phyloP scores from a whole-genome alignment of 768 basidiomycete genomes.

The Psilocybe sp. region DNA sequence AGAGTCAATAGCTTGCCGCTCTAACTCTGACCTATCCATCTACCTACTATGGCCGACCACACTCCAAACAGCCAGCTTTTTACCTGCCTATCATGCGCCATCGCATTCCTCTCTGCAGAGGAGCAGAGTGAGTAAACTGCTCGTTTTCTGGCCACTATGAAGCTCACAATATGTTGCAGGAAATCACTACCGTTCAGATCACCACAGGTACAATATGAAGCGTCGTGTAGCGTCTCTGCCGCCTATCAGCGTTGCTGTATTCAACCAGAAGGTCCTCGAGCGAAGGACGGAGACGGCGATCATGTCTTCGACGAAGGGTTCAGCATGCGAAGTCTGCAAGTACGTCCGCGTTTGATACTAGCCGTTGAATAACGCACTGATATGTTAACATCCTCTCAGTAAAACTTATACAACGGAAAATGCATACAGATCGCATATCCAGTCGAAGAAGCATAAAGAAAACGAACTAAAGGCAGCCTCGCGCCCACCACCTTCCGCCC shows the following conservation, averaged over 20 bases:
- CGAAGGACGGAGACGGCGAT: constrained; percentile 73
- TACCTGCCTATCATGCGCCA: constrained; percentile 88
- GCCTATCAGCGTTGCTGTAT: constrained; percentile 72
- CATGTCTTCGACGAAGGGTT: constrained; percentile 54
- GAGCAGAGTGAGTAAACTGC: constrained; percentile 67
- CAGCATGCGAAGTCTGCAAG: constrained; percentile 81
- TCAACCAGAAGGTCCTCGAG: constrained; percentile 88
- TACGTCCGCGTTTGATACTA: constrained; percentile 42
- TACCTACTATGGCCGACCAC: constrained; percentile 28
- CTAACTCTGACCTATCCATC: neutral
- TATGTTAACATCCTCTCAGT: constrained; percentile 35
- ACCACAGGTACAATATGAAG: constrained; percentile 98
- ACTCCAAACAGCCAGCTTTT: constrained; percentile 43
- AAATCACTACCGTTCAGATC: constrained; percentile 87
- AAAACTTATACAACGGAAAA: constrained; percentile 90
- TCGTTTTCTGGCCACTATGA: neutral
- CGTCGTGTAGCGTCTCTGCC: constrained; percentile 88
- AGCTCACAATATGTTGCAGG: constrained; percentile 41
- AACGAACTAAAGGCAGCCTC: constrained; percentile 52
- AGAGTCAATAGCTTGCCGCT: constrained; percentile 1
- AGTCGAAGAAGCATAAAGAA: constrained; percentile 88
- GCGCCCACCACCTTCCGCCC: constrained; percentile 5
- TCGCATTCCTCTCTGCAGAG: constrained; percentile 79
- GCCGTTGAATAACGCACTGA: neutral
- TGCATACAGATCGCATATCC: constrained; percentile 82